phyloP scores from a whole-genome alignment of 768 basidiomycete species.

The Boletus rufocinnamomeus region DNA sequence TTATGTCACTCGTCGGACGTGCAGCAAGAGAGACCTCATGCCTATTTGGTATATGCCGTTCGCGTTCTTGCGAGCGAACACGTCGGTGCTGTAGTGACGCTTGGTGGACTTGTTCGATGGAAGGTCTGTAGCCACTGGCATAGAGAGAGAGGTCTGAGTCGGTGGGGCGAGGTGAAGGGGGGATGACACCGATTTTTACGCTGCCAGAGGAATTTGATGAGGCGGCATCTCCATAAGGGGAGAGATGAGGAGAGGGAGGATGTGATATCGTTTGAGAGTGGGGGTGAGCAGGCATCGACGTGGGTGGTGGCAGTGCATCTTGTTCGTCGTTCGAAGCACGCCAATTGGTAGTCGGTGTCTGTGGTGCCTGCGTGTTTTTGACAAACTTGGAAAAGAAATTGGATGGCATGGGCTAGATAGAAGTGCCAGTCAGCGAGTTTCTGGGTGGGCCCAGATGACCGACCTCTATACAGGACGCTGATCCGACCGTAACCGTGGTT shows the following conservation, averaged over 20 bases:
- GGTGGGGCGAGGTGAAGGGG: slow-evolving; percentile 29
- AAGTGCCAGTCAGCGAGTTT: background rate
- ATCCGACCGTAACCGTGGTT: background rate
- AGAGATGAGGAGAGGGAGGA: slow-evolving; percentile 8
- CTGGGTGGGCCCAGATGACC: background rate
- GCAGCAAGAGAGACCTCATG: slow-evolving; percentile 38
- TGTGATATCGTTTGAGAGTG: slow-evolving; percentile 16
- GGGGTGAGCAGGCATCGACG: background rate
- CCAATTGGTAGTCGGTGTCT: slow-evolving; percentile 3
- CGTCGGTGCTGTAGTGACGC: slow-evolving; percentile 29
- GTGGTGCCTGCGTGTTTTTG: slow-evolving; percentile 18
- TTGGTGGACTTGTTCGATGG: slow-evolving; percentile 22
- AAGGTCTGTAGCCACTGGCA: slow-evolving; percentile 1
- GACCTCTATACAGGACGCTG: slow-evolving; percentile 1
- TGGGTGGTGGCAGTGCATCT: background rate
- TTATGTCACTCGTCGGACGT: slow-evolving; percentile 29
- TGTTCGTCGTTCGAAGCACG: slow-evolving; percentile 4
- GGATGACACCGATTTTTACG: slow-evolving; percentile 34
- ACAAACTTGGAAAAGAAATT: slow-evolving; percentile 36
- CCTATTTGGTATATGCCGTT: slow-evolving; percentile 30
- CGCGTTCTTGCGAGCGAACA: slow-evolving; percentile 35
- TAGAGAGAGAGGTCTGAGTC: slow-evolving; percentile 19
- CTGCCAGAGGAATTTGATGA: slow-evolving; percentile 22
- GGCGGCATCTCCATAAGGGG: slow-evolving; percentile 5
- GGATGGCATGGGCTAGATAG: slow-evolving; percentile 25